Evolutionary conservation across 192 early-diverging fungal species (phyloP), one percentile per base, ranked within the genome.

Genomic region (Linnemannia hyalina): DNA sequence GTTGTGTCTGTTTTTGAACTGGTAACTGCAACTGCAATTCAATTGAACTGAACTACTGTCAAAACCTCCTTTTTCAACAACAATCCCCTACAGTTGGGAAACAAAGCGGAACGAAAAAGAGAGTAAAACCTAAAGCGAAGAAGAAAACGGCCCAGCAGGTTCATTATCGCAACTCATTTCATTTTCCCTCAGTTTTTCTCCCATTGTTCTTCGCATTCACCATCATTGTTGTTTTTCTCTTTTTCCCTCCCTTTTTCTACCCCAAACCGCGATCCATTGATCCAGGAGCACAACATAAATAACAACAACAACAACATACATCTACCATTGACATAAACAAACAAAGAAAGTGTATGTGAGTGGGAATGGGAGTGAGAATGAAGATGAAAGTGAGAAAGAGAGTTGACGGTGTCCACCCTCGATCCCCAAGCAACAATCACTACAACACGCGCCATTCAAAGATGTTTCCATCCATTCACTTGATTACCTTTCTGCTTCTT

Each of bases 131-230:
- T 42, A 38, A 38, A 10, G 40, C 35, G 18, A 69, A 23, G 20
- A 52, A 52, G 16, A 52, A 52, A 52, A 22, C 22, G 3, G 49
- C 49, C 49, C 42, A 72, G 55, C 78, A 72, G 57, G 70, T 63
- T 80, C 70, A 80, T 73, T 57, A 63, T 73, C 75, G 75, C 75
- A 20, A 57, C 32, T 76, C 63, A 1, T 76, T 44, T n/a, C 60
- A n/a, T 23, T 68, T 65, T 63, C 40, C 57, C n/a, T 74, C 11
- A 7, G 4, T 60, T 38, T 65, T 29, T 16, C 9, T 44, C 10
- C 32, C 38, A 63, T 47, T 38, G 44, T 23, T 11, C 41, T 65
- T 75, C 22, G 20, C 60, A 10, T 65, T 60, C 60, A 8, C 29
- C 26, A 32, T 15, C 11, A 8, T 65, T 65, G 26, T 71, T 26